Conservation (phyloP, 768 basidiomycete genomes). For the Tulasnella sp. region DNA sequence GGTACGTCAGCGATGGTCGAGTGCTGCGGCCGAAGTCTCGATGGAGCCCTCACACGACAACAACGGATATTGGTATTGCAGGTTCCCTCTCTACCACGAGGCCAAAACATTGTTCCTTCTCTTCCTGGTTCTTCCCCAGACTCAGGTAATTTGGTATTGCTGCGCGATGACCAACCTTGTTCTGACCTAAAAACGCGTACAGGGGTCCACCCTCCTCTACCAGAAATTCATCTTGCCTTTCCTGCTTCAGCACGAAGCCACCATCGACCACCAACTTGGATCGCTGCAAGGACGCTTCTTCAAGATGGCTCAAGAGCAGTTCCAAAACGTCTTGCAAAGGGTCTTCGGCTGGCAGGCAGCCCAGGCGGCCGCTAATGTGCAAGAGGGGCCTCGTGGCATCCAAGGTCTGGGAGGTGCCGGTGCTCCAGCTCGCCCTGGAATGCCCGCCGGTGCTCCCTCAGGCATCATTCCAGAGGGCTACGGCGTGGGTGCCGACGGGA, state of each 20-base stretch:
- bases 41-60: constrained; percentile 14
- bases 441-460: constrained; percentile 3
- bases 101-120: constrained; percentile 84
- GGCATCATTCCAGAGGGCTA: not conserved
- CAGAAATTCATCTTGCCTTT: constrained; percentile 76
- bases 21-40: not conserved
- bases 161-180: not conserved
- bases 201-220: constrained; percentile 87
- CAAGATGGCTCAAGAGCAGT: constrained; percentile 63
- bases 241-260: constrained; percentile 76
- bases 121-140: constrained; percentile 89
- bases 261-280: constrained; percentile 82
- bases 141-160: constrained; percentile 47
- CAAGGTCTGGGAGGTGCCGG: constrained; percentile 28
- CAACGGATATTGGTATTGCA: constrained; percentile 41
- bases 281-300: constrained; percentile 63
- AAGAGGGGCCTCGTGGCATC: constrained; percentile 29
- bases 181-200: not conserved
- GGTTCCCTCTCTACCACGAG: constrained; percentile 88
- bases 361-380: constrained; percentile 20
- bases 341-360: constrained; percentile 34
- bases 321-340: constrained; percentile 66
- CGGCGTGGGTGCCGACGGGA: constrained; percentile 5
- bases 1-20: constrained; percentile 54
- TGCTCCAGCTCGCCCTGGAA: constrained; percentile 20